A percentile compares a stretch with the other conserved stretches of the same genome.
Evolutionary conservation across 1,284 basidiomycete genomes (phyloP).

Genomic region (Austroboletus olivaceoglutinosus): DNA sequence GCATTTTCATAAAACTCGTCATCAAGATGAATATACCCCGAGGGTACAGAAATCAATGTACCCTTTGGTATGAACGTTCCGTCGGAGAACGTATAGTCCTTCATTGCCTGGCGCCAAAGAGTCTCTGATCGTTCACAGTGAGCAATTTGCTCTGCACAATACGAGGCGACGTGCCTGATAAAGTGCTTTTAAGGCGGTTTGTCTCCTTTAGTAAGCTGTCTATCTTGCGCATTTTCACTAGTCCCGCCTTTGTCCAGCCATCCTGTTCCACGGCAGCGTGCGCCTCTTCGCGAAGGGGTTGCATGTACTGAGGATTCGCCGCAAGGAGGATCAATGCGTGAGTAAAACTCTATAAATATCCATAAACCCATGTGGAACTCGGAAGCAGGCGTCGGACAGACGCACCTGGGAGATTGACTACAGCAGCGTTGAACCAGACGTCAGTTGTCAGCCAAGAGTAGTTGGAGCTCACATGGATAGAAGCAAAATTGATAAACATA

Average conservation of each 20-base stretch:
- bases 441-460: not conserved
- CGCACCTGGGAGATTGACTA: slow-evolving; percentile 20
- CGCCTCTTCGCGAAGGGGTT: slow-evolving; percentile 45
- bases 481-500: slow-evolving; percentile 38
- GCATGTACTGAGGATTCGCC: slow-evolving; percentile 22
- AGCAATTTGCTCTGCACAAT: not conserved
- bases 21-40: slow-evolving; percentile 27
- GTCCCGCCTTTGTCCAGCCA: slow-evolving; percentile 44
- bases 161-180: slow-evolving; percentile 21
- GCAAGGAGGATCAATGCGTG: slow-evolving; percentile 38
- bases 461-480: slow-evolving; percentile 34
- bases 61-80: slow-evolving; percentile 42
- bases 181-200: slow-evolving; percentile 34
- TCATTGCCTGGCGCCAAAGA: slow-evolving; percentile 34
- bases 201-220: slow-evolving; percentile 50
- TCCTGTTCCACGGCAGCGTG: slow-evolving; percentile 36
- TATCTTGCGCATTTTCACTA: slow-evolving; percentile 42
- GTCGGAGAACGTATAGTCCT: slow-evolving; percentile 42
- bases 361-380: not conserved
- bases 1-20: slow-evolving; percentile 25
- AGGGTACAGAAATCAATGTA: slow-evolving; percentile 26
- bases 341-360: slow-evolving; percentile 26
- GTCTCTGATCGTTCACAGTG: slow-evolving; percentile 23
- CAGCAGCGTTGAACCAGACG: not conserved
- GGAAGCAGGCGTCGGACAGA: not conserved